A percentile compares a stretch with the other conserved stretches of the same genome.
Conservation (phyloP, 2,329 filamentous ascomycete species). For the Neonectria ditissima region DNA sequence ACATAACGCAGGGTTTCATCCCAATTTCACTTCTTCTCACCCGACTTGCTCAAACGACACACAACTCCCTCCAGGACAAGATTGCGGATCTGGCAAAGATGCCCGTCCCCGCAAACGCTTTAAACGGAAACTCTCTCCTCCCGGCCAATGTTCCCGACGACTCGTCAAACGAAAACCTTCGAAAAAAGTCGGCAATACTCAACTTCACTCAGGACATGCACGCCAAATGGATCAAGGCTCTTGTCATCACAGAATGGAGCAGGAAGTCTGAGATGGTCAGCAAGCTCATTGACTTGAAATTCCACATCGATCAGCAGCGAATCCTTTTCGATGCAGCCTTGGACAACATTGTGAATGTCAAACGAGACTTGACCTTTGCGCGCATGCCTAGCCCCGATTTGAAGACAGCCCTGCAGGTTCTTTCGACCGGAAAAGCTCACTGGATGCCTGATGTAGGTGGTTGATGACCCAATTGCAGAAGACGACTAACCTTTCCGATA, state of each 20-base stretch:
- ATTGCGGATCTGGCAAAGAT: constrained; percentile 78
- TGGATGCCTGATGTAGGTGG: constrained; percentile 81
- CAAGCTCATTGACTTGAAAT: constrained; percentile 88
- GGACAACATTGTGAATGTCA: constrained; percentile 76
- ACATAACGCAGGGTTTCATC: constrained; percentile 82
- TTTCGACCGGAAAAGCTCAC: constrained; percentile 80
- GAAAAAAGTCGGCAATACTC: constrained; percentile 81
- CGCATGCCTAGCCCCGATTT: constrained; percentile 91
- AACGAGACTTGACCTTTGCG: constrained; percentile 76
- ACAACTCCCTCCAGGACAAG: constrained; percentile 79
- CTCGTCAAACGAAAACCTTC: constrained; percentile 72
- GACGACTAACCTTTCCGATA: constrained; percentile 55
- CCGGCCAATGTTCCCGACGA: constrained; percentile 60
- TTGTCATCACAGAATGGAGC: constrained; percentile 93
- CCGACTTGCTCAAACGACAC: constrained; percentile 84
- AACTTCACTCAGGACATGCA: constrained; percentile 84
- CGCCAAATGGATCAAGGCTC: constrained; percentile 90
- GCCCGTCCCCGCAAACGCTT: constrained; percentile 63
- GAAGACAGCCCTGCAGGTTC: constrained; percentile 85
- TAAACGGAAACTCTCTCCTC: constrained; percentile 62
- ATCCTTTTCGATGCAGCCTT: constrained; percentile 70
- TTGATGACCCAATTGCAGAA: neutral
- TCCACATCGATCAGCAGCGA: constrained; percentile 75
- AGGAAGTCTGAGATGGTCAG: constrained; percentile 82
- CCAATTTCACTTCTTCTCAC: constrained; percentile 80